Conservation (phyloP, 148 eudicot genomes). For the Nepenthes mirabilis region DNA sequence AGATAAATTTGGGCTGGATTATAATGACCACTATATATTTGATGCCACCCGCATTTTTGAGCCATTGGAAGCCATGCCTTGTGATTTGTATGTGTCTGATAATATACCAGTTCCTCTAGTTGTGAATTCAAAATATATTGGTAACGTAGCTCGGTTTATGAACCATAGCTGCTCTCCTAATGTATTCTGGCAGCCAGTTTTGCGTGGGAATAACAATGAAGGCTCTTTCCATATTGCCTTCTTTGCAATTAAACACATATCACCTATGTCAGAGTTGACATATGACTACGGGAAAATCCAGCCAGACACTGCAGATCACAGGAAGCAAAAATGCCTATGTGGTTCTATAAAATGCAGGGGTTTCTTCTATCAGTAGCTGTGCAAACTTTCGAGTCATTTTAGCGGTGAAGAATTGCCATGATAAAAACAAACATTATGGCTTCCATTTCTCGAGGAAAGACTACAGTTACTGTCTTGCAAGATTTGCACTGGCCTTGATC, state of each 20-base stretch:
- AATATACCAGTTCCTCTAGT: constrained; percentile 8
- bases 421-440: no score
- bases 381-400: no score
- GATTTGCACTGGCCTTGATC: no score
- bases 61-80: constrained; percentile 6
- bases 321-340: constrained; percentile 73
- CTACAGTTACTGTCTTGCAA: no score
- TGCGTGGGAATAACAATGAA: constrained; percentile 46
- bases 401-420: no score
- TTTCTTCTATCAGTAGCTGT: constrained; percentile 17
- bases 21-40: constrained; percentile 7
- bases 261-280: constrained; percentile 88
- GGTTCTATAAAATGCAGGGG: constrained; percentile 72
- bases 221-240: constrained; percentile 60
- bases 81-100: neutral
- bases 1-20: neutral
- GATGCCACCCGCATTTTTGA: constrained; percentile 7
- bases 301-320: constrained; percentile 14
- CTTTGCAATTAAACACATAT: constrained; percentile 70
- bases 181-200: constrained; percentile 77
- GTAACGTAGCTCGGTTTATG: constrained; percentile 17
- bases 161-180: constrained; percentile 19
- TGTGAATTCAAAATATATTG: constrained; percentile 11
- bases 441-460: no score
- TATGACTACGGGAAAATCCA: constrained; percentile 66